These are phyloP conservation scores for Kingdonia uniflora DNA, from an alignment of 164 flowering plant species.

Conservation along the genomic window DNA sequence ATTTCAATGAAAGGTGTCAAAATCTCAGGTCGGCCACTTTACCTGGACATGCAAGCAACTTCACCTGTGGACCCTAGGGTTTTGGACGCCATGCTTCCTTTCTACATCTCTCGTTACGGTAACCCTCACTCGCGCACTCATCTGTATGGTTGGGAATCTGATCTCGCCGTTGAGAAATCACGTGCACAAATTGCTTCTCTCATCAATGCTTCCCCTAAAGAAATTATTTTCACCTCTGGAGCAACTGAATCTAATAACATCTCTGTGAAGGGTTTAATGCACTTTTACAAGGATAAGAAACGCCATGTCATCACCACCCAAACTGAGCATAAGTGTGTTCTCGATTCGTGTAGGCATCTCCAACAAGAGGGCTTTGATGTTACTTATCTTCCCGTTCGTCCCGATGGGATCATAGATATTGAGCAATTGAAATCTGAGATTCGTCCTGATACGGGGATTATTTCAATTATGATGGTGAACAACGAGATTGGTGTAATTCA, in stretches of 20 bases:
- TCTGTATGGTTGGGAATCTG: conserved; percentile 97
- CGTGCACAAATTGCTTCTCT: conserved; percentile 67
- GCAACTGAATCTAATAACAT: conserved; percentile 95
- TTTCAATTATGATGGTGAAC: conserved; percentile 84
- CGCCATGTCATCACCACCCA: conserved; percentile 88
- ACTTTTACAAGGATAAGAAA: conserved; percentile 64
- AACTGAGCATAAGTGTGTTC: conserved; percentile 98
- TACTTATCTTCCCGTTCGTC: conserved; percentile 71
- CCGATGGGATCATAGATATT: conserved; percentile 66
- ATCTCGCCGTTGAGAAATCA: conserved; percentile 68
- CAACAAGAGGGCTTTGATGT: conserved; percentile 89
- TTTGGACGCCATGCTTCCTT: conserved; percentile 88
- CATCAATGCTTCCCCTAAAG: conserved; percentile 77
- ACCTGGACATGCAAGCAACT: conserved; percentile 93
- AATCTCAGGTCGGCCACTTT: conserved; percentile 74
- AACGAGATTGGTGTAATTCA: conserved; percentile 97
- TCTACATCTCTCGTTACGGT: conserved; percentile 56
- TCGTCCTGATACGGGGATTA: conserved; percentile 76
- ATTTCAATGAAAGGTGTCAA: conserved; percentile 74
- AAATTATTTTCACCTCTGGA: conserved; percentile 92
- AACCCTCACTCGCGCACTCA: conserved; percentile 98
- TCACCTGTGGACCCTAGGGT: conserved; percentile 93
- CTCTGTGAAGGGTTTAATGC: conserved; percentile 83
- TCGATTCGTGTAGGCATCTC: conserved; percentile 84
- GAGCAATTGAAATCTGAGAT: conserved; percentile 43